Evolutionary conservation across 805 yeast genomes (phyloP).

Genomic region (Candida quercuum): DNA sequence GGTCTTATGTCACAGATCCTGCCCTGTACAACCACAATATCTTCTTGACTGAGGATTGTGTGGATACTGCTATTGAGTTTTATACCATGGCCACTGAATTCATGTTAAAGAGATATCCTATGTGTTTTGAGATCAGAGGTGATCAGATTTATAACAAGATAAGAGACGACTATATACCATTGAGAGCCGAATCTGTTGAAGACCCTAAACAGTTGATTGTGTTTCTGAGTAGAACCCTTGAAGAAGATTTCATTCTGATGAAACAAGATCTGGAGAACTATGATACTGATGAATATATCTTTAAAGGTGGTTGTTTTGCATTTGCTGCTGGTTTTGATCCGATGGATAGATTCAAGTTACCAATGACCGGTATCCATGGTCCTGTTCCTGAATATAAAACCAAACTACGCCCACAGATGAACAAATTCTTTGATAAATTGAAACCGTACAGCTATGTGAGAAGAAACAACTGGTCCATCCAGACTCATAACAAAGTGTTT

Average conservation of each 20-base stretch:
- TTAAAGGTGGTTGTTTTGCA: conserved; percentile 52
- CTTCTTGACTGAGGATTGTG: conserved; percentile 26
- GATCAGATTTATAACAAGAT: conserved; percentile 21
- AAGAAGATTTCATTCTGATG: conserved; percentile 45
- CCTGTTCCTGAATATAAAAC: conserved; percentile 68
- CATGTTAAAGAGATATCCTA: conserved; percentile 22
- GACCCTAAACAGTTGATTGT: conserved; percentile 14
- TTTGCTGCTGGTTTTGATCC: conserved; percentile 78
- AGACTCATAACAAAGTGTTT: conserved; percentile 48
- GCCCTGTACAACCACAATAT: conserved; percentile 29
- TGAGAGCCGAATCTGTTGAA: conserved; percentile 19
- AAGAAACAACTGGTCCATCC: conserved; percentile 68
- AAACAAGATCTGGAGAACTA: conserved; percentile 31
- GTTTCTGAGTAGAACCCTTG: conserved; percentile 16
- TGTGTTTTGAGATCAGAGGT: conserved; percentile 18
- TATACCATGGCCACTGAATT: conserved; percentile 19
- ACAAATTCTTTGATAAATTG: conserved; percentile 54
- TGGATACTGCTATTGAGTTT: conserved; percentile 18
- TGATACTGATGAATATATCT: conserved; percentile 49
- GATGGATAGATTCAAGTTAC: conserved; percentile 40
- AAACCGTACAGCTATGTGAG: conserved; percentile 50
- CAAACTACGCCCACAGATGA: conserved; percentile 58
- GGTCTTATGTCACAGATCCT: conserved; percentile 27
- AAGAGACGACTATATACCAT: conserved; percentile 21
- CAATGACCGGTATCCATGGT: conserved; percentile 55